phyloP scores from a whole-genome alignment of 495 filamentous ascomycete genomes.

The Paragyromitra xinjiangensis region DNA sequence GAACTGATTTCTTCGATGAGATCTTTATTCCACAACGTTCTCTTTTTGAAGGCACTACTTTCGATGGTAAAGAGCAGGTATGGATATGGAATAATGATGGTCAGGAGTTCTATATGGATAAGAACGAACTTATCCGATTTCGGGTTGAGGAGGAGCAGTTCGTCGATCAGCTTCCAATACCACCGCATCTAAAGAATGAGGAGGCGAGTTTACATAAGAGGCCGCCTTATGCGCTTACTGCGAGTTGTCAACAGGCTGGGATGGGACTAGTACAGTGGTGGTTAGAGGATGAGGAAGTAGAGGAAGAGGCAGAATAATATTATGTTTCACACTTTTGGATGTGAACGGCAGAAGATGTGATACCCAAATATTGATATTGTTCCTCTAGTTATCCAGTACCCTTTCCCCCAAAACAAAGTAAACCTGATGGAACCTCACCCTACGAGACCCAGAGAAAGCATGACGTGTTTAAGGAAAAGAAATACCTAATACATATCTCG shows the following conservation, averaged over 20 bases:
- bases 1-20: conserved; percentile 88
- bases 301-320: conserved; percentile 33
- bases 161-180: conserved; percentile 80
- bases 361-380: neutral
- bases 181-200: conserved; percentile 55
- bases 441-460: conserved; percentile 5
- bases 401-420: conserved; percentile 20
- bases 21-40: conserved; percentile 77
- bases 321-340: conserved; percentile 12
- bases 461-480: conserved; percentile 1
- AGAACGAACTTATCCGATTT: conserved; percentile 84
- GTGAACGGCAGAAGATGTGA: neutral
- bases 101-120: conserved; percentile 81
- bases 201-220: conserved; percentile 54
- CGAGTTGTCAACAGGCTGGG: conserved; percentile 57
- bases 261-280: conserved; percentile 57
- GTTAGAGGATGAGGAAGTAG: conserved; percentile 51
- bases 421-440: neutral
- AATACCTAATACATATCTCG: conserved; percentile 13
- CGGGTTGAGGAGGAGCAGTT: conserved; percentile 84
- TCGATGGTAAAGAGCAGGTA: conserved; percentile 74
- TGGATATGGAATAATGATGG: conserved; percentile 85
- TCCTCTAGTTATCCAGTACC: conserved; percentile 2
- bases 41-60: conserved; percentile 75
- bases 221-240: conserved; percentile 56